These are phyloP conservation scores for Daldinia decipiens DNA, from an alignment of 495 filamentous ascomycete species.

Conservation along the genomic window DNA sequence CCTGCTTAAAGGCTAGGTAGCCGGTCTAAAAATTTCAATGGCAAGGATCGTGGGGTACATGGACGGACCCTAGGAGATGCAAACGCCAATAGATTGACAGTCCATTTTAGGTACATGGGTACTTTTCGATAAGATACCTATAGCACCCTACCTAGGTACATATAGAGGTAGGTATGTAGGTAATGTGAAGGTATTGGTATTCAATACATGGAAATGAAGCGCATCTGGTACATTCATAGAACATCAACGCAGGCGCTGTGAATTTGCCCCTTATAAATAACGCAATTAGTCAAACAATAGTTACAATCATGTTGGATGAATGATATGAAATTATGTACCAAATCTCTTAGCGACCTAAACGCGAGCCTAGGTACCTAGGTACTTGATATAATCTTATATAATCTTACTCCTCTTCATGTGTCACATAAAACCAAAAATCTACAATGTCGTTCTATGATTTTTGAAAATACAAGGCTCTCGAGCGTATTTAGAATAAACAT, in stretches of 20 bases:
- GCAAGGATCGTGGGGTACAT: background rate
- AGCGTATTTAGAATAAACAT: background rate
- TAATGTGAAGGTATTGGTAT: too few species aligned
- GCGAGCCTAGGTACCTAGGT: background rate
- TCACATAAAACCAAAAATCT: background rate
- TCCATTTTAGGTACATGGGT: too few species aligned
- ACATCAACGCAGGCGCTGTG: too few species aligned
- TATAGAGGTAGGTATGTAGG: too few species aligned
- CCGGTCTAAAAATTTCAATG: background rate
- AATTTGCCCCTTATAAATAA: too few species aligned
- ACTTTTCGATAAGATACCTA: too few species aligned
- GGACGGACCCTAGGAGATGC: background rate
- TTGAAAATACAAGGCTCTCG: background rate
- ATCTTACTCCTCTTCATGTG: background rate
- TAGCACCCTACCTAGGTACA: too few species aligned
- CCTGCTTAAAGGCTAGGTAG: background rate
- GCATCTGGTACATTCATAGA: too few species aligned
- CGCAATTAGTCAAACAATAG: too few species aligned
- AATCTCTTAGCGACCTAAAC: background rate
- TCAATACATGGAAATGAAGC: too few species aligned
- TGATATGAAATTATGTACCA: background rate
- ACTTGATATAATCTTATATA: background rate
- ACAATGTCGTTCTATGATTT: background rate
- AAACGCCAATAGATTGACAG: too few species aligned
- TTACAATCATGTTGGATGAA: too few species aligned